phyloP scores from a whole-genome alignment of 805 yeast genomes.

The Kodamaea neixiangensis region DNA sequence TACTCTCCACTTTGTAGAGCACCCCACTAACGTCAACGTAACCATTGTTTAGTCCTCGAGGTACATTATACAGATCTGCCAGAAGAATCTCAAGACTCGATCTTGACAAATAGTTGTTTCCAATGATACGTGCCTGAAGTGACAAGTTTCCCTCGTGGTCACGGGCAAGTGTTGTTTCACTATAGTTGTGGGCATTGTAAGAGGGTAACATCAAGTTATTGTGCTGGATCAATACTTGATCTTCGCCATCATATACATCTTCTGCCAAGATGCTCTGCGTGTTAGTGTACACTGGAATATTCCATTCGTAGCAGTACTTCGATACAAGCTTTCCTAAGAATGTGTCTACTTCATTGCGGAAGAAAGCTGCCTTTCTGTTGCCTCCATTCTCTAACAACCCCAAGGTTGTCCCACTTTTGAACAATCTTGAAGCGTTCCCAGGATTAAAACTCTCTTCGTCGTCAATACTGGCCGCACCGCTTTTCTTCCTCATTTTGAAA shows the following conservation, averaged over 20 bases:
- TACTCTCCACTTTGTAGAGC: not conserved
- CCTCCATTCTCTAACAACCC: not conserved
- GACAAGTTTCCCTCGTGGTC: slow-evolving; percentile 38
- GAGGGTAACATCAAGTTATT: slow-evolving; percentile 37
- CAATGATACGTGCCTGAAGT: slow-evolving; percentile 33
- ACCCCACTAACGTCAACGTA: slow-evolving; percentile 10
- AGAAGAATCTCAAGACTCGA: slow-evolving; percentile 16
- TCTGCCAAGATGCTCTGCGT: slow-evolving; percentile 22
- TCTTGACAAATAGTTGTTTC: slow-evolving; percentile 31
- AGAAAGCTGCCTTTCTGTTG: slow-evolving; percentile 19
- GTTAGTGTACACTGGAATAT: slow-evolving; percentile 21
- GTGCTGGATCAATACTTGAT: slow-evolving; percentile 30
- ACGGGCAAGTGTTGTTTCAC: slow-evolving; percentile 39
- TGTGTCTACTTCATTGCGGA: slow-evolving; percentile 26
- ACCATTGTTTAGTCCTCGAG: slow-evolving; percentile 34
- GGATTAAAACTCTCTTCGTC: not conserved
- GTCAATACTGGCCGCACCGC: slow-evolving; percentile 23
- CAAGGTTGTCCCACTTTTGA: not conserved
- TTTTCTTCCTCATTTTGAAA: slow-evolving; percentile 31
- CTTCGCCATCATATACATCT: not conserved
- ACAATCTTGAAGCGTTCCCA: not conserved
- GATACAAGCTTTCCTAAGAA: slow-evolving; percentile 29
- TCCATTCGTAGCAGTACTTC: slow-evolving; percentile 19
- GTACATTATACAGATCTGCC: slow-evolving; percentile 17
- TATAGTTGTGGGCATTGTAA: slow-evolving; percentile 35